phyloP scores from a whole-genome alignment of 2,329 filamentous ascomycete species.

The Keithomyces neogunnii region DNA sequence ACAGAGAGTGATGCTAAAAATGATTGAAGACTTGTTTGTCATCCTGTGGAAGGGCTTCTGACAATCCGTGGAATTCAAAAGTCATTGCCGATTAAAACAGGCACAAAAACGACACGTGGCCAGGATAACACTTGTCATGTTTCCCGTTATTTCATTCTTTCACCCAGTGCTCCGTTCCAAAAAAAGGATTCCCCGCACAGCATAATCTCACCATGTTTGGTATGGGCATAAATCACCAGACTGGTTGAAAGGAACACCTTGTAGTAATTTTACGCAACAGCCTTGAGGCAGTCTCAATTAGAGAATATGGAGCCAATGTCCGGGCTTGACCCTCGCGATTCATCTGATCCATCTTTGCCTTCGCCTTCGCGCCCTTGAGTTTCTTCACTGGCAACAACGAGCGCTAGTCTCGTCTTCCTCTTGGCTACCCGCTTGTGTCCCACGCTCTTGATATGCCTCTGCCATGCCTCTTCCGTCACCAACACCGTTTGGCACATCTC shows the following conservation, averaged over 20 bases:
- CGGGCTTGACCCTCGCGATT: conserved; percentile 13
- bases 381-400: conserved; percentile 22
- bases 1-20: no score
- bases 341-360: conserved; percentile 6
- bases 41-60: no score
- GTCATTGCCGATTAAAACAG: no score
- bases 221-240: no score
- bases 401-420: conserved; percentile 27
- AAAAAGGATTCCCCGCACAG: not conserved
- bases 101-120: no score
- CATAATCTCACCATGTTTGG: no score
- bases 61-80: no score
- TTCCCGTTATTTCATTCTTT: not conserved
- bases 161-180: not conserved
- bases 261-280: no score
- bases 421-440: conserved; percentile 25
- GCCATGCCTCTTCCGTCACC: conserved; percentile 43
- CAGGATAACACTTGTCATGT: not conserved
- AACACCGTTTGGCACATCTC: conserved; percentile 61
- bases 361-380: not conserved
- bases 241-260: no score
- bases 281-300: conserved; percentile 6
- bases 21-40: no score
- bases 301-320: conserved; percentile 20
- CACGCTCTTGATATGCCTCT: conserved; percentile 28